Base-by-base conservation (phyloP, 2,329 filamentous ascomycete species). In the Paecilomyces fulvus region DNA sequence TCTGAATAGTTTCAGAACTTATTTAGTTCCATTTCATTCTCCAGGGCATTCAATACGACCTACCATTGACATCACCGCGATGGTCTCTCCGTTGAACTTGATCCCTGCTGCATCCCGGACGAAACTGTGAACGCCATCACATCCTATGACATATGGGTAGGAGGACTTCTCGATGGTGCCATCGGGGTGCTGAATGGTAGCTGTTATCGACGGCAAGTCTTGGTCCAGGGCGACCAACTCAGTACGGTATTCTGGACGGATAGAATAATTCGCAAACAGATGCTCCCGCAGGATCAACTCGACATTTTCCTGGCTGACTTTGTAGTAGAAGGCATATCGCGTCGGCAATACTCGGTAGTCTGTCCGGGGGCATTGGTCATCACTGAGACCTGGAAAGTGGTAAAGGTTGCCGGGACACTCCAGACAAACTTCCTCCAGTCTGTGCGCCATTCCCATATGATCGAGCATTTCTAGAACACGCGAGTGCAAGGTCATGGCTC, bases 121-220 rank as follows among this genome's bases (percentile, higher is more conserved):
- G 20, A 52, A 52, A 21, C 50, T 52, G 50, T 52, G 50, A 12
- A 52, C 50, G 4, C 50, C 50, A 30, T 52, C 50, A 20, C 50
- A 52, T 11, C 50, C 50, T 20, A 52, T 30, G 10, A 52, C 50
- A 17, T 33, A 52, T 12, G 50, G 50, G 30, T 52, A 52, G 25
- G 30, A 17, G 17, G 21, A 8, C 28, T 52, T 30, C 25, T 52
- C 50, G 28, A 52, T 33, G 25, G 9, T 21, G 28, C 50, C 50
- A 30, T 52, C 50, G 4, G 50, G 50, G 28, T 30, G 50, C 11
- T 21, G 50, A 30, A 52, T 52, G 11, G 21, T 30, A 30, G 50
- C 50, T 6, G 28, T 52, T 11, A 52, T 28, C 5, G 21, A 30
- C 30, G 3, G n/a, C n/a, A 10, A 7, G 50, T 52, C 50, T 30